phyloP scores from a whole-genome alignment of 352 stramenopile species.

The Phytophthora vignae region DNA sequence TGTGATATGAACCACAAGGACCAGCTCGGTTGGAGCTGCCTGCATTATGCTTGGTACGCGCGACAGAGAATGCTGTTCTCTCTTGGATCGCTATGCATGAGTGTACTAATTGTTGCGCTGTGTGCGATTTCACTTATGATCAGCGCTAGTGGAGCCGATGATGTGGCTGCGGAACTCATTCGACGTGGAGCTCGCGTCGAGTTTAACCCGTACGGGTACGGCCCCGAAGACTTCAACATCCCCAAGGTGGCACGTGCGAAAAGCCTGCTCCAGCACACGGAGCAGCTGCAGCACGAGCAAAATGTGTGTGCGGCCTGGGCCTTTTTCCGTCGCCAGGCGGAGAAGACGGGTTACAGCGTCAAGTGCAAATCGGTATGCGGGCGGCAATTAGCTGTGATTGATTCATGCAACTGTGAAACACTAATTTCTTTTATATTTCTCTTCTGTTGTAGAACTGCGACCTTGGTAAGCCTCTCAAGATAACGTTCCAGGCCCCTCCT shows the following conservation, averaged over 20 bases:
- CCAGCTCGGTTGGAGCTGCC: conserved; percentile 84
- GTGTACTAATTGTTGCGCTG: not conserved
- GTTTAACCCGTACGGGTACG: conserved; percentile 89
- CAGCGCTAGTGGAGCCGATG: conserved; percentile 74
- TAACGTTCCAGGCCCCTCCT: conserved; percentile 77
- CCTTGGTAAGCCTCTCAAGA: conserved; percentile 79
- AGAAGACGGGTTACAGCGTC: conserved; percentile 69
- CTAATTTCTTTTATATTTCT: conserved; percentile 18
- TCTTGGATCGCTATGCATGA: not conserved
- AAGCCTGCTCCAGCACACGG: conserved; percentile 88
- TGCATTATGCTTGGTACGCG: conserved; percentile 87
- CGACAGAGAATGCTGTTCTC: not conserved
- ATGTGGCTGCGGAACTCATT: conserved; percentile 81
- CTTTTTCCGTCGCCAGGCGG: conserved; percentile 79
- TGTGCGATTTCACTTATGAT: not conserved
- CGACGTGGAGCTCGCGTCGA: conserved; percentile 72
- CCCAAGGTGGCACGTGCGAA: conserved; percentile 82
- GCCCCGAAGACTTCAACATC: conserved; percentile 86
- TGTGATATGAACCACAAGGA: conserved; percentile 90
- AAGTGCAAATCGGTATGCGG: conserved; percentile 76
- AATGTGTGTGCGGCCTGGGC: conserved; percentile 81
- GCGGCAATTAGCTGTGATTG: not conserved
- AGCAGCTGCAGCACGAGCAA: conserved; percentile 86
- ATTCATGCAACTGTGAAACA: not conserved
- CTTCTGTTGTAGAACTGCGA: conserved; percentile 65